These are phyloP conservation scores for Myriosclerotinia scirpicola DNA, from an alignment of 2,329 filamentous ascomycete genomes.

Conservation along the genomic window DNA sequence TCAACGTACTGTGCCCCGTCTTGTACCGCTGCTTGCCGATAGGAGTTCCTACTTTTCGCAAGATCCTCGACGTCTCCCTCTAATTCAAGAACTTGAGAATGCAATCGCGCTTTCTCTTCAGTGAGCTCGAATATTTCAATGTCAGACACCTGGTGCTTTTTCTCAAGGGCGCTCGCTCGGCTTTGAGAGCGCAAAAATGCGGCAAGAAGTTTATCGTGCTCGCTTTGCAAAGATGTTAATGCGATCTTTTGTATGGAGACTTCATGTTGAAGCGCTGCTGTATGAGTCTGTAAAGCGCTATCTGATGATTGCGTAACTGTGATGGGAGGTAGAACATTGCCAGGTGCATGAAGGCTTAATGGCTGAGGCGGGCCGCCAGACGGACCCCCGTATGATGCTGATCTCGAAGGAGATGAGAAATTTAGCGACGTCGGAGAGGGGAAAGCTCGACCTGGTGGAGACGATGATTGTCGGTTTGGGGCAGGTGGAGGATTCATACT, in stretches of 20 bases:
- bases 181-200: slow-evolving; percentile 52
- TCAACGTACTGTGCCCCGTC: slow-evolving; percentile 41
- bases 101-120: slow-evolving; percentile 51
- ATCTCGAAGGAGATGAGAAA: slow-evolving; percentile 36
- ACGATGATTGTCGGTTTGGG: slow-evolving; percentile 37
- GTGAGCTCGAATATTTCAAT: slow-evolving; percentile 52
- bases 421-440: slow-evolving; percentile 37
- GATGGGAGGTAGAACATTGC: slow-evolving; percentile 33
- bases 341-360: slow-evolving; percentile 29
- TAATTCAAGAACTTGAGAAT: slow-evolving; percentile 48
- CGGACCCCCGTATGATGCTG: slow-evolving; percentile 30
- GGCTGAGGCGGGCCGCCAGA: slow-evolving; percentile 30
- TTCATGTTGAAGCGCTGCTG: slow-evolving; percentile 50
- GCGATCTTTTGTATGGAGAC: slow-evolving; percentile 54
- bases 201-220: slow-evolving; percentile 53
- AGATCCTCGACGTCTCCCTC: slow-evolving; percentile 52
- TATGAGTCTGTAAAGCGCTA: slow-evolving; percentile 36
- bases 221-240: slow-evolving; percentile 53
- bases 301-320: slow-evolving; percentile 31
- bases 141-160: slow-evolving; percentile 52
- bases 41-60: slow-evolving; percentile 49
- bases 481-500: slow-evolving; percentile 39
- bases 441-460: slow-evolving; percentile 38
- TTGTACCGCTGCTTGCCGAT: slow-evolving; percentile 40
- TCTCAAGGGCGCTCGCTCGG: slow-evolving; percentile 51